Evolutionary conservation across 2,329 filamentous ascomycete genomes (phyloP), one percentile per base, ranked within the genome.

Genomic region (Calonectria hongkongensis): DNA sequence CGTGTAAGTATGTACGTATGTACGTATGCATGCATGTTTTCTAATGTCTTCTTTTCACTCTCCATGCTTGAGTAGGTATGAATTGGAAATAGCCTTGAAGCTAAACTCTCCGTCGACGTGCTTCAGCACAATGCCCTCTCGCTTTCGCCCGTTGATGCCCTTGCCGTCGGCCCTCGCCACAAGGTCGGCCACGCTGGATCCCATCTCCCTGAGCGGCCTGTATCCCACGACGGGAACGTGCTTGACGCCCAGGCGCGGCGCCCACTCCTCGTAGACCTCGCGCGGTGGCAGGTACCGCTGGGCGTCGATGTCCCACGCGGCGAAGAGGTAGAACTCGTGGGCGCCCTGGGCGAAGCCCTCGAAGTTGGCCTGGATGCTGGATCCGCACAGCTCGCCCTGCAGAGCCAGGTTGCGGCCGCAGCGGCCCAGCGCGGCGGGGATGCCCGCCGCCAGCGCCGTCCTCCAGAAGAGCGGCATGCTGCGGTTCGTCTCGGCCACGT

Each of bases 311-410:
- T 85, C 82, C 69, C 78, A 81, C 13, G 84, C 73, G 7, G 79
- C 70, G 51, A 80, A 86, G 18, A 85, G 77, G 64, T 82, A 83
- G 66, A 85, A 83, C 8, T 79, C 79, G 72, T 81, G 79, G 10
- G 66, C 18, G 10, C 73, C 76, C 1, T 36, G 41, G 3, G 63
- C 10, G 62, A 79, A 77, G 16, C 78, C 78, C 50, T 79, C 78
- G 39, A 75, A 79, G 65, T 79, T 79, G 45, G 27, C 66, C 62
- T 79, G 73, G 43, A 79, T 74, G 48, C 68, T 76, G 12, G 78
- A 77, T 1, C 78, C 78, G 58, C 78, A 79, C 15, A 79, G 71
- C 56, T 79, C 78, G n/a, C 77, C 78, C 41, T 79, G 78, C 16
- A 79, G 68, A 27, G 78, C 78, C 4, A 79, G 27, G 64, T 72